Evolutionary conservation across 2,329 filamentous ascomycete genomes (phyloP), one percentile per base, ranked within the genome.

Genomic region (Thielaviopsis punctulata): DNA sequence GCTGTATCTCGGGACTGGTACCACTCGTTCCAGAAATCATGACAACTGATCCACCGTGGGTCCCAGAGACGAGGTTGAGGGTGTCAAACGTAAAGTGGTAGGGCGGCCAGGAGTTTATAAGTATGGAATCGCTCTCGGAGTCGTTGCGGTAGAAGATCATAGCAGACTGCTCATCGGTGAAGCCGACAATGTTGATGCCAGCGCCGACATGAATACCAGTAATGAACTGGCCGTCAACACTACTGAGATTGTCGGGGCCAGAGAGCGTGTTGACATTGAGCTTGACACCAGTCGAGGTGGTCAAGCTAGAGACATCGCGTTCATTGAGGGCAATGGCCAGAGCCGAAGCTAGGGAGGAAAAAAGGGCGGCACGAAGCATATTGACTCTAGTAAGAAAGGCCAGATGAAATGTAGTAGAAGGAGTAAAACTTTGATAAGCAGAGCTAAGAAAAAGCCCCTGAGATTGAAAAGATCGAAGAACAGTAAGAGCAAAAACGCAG

Each of bases 91-190:
- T 63, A 3, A 70, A 67, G 51, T 64, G 63, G 3, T 61, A 60
- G 3, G 67, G 67, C 5, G 61, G 65, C 27, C 67, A 68, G 18
- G 63, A 63, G 55, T 73, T 70, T 23, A 64, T 66, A 25, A 73
- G 52, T 48, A 70, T 59, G 43, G 62, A 56, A 39, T 69, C 63
- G 6, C 59, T 53, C 12, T 62, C 63, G 12, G 71, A 72, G 58
- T 68, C 70, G 58, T 76, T 75, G 53, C 69, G 62, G 65, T 74
- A 75, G 59, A 75, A 75, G 54, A 69, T 57, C 36, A 41, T 41
- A 18, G 36, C 36, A 2, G 4, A 2, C n/a, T 19, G 7, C n/a
- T 41, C n/a, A 7, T n/a, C 8, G n/a, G 36, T 19, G n/a, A 41
- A 41, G n/a, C 36, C 8, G 15, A n/a, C 36, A 41, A 41, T 41